phyloP scores from a whole-genome alignment of 2,329 filamentous ascomycete genomes.

The Ambrosiella cleistominuta region DNA sequence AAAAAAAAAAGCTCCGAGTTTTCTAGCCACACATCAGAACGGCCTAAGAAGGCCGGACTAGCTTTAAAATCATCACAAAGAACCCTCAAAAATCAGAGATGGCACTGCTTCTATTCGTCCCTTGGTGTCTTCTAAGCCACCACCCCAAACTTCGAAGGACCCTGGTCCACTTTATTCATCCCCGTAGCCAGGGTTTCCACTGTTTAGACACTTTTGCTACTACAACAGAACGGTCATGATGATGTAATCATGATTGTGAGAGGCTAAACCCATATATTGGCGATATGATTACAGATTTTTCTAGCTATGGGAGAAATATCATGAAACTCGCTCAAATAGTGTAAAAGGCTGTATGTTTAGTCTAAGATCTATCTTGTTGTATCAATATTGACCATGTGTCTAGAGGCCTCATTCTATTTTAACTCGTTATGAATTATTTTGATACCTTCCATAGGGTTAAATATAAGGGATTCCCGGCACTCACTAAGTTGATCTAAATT shows the following conservation, averaged over 20 bases:
- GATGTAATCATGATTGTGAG: not conserved
- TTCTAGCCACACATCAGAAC: not conserved
- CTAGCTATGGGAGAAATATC: not conserved
- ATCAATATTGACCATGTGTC: too few relatives aligned
- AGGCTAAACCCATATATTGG: not conserved
- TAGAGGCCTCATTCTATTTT: too few relatives aligned
- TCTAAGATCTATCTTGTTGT: too few relatives aligned
- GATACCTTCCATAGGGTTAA: too few relatives aligned
- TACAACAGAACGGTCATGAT: not conserved
- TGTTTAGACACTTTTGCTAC: not conserved
- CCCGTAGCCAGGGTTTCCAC: not conserved
- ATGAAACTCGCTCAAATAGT: not conserved
- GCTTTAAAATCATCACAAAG: not conserved
- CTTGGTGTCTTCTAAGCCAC: not conserved
- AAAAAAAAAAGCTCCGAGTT: too few relatives aligned
- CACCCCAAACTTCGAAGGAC: not conserved
- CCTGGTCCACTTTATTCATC: not conserved
- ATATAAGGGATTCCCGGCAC: too few relatives aligned
- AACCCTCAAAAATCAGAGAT: not conserved
- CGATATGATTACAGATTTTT: not conserved
- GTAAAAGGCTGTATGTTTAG: not conserved
- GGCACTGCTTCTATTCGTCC: not conserved
- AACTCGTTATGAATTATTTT: too few relatives aligned
- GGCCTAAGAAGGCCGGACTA: not conserved
- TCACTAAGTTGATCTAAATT: too few relatives aligned